Evolutionary conservation across 306 rosid species (phyloP).

Genomic region (Quercus dentata): DNA sequence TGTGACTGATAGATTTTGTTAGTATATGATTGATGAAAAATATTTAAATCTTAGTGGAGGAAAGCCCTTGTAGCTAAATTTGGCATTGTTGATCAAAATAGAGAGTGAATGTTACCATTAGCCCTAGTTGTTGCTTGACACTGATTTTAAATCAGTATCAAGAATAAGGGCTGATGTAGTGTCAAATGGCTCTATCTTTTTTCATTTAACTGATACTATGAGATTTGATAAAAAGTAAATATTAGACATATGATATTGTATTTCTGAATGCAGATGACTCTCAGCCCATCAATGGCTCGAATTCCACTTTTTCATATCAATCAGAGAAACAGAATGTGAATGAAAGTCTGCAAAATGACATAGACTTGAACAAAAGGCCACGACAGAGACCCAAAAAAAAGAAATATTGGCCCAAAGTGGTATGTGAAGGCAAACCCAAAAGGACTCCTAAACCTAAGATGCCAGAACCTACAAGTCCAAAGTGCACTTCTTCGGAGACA

Average conservation of each 20-base stretch:
- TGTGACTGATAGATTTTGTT: no score
- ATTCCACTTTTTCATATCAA: neutral
- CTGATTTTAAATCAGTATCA: no score
- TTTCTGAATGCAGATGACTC: neutral
- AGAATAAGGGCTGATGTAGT: no score
- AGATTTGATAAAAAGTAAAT: neutral
- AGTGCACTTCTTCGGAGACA: neutral
- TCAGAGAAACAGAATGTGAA: neutral
- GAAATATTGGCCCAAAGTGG: slow-evolving; percentile 34
- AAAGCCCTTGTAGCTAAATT: no score
- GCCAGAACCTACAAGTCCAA: neutral
- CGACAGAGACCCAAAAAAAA: slow-evolving; percentile 15
- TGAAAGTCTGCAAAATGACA: neutral
- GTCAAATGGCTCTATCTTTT: no score
- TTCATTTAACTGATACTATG: no score
- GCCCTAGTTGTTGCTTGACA: no score
- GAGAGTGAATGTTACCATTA: no score
- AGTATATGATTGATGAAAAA: no score
- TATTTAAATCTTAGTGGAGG: no score
- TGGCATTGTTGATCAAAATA: no score
- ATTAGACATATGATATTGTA: neutral
- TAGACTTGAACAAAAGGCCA: neutral
- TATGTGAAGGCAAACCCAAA: slow-evolving; percentile 11
- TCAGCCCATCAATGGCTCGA: no score
- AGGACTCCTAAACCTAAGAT: neutral